Conservation (phyloP, 768 basidiomycete species). For the Leccinum longicurvipes region DNA sequence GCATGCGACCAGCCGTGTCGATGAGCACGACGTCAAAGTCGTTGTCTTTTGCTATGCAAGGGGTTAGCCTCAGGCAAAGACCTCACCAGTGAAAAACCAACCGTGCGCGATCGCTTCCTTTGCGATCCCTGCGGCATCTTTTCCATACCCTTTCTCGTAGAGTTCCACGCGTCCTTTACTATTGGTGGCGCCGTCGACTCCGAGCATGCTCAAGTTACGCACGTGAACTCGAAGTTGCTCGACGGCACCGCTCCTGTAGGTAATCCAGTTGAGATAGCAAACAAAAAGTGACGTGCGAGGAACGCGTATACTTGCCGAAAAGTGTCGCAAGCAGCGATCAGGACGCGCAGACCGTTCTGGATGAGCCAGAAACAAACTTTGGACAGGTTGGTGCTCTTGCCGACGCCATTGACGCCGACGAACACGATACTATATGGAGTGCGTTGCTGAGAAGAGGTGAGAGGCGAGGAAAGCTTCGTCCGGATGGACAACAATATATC, state of each 20-base stretch:
- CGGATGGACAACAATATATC: constrained; percentile 92
- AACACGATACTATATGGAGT: constrained; percentile 93
- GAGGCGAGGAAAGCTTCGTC: constrained; percentile 73
- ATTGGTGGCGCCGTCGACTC: constrained; percentile 61
- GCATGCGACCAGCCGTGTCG: constrained; percentile 98
- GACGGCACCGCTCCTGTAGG: constrained; percentile 83
- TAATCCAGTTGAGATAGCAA: background rate
- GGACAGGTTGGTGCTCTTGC: constrained; percentile 95
- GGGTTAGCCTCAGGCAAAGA: constrained; percentile 1
- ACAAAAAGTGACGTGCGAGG: background rate
- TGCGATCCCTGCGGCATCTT: constrained; percentile 98
- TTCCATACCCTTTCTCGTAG: constrained; percentile 95
- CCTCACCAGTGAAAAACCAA: constrained; percentile 32
- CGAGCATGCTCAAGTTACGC: constrained; percentile 85
- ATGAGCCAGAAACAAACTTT: constrained; percentile 99
- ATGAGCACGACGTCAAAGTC: constrained; percentile 96
- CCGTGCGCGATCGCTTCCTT: constrained; percentile 92
- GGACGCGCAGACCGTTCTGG: constrained; percentile 87
- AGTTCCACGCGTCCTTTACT: constrained; percentile 84
- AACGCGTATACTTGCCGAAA: constrained; percentile 58
- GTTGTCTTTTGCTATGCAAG: constrained; percentile 68
- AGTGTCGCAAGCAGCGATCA: constrained; percentile 98
- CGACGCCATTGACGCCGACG: constrained; percentile 98
- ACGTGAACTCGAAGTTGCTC: constrained; percentile 98
- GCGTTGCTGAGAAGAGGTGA: constrained; percentile 72